These are phyloP conservation scores for Nicotiana attenuata DNA, from an alignment of 257 asterid species.

Conservation along the genomic window DNA sequence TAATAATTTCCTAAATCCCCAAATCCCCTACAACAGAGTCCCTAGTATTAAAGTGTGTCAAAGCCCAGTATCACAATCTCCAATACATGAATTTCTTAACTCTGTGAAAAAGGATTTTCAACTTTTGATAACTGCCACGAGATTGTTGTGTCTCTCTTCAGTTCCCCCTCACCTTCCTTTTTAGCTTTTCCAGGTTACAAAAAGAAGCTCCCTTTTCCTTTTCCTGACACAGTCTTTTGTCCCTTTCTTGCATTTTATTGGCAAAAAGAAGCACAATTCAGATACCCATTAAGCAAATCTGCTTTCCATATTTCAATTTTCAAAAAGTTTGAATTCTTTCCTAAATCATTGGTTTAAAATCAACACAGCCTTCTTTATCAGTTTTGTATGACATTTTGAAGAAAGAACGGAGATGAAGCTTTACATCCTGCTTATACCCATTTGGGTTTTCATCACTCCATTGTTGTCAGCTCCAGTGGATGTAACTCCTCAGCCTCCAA, in stretches of 20 bases:
- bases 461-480: constrained; percentile 48
- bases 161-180: constrained; percentile 31
- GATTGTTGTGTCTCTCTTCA: constrained; percentile 52
- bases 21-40: background rate
- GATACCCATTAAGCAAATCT: constrained; percentile 11
- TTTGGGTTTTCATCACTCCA: constrained; percentile 40
- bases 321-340: background rate
- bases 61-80: background rate
- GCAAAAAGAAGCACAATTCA: background rate
- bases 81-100: constrained; percentile 31
- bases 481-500: constrained; percentile 74
- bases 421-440: constrained; percentile 38
- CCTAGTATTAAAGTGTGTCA: background rate
- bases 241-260: constrained; percentile 28
- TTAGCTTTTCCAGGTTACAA: constrained; percentile 29
- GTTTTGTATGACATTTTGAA: background rate
- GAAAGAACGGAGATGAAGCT: constrained; percentile 31
- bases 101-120: constrained; percentile 14
- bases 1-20: too few species aligned
- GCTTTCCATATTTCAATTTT: constrained; percentile 37
- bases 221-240: constrained; percentile 36
- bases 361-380: too few species aligned
- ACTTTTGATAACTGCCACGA: constrained; percentile 77
- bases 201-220: constrained; percentile 23
- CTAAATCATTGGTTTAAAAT: too few species aligned